phyloP scores from a whole-genome alignment of 352 stramenopile genomes.

The Lagenidium giganteum region DNA sequence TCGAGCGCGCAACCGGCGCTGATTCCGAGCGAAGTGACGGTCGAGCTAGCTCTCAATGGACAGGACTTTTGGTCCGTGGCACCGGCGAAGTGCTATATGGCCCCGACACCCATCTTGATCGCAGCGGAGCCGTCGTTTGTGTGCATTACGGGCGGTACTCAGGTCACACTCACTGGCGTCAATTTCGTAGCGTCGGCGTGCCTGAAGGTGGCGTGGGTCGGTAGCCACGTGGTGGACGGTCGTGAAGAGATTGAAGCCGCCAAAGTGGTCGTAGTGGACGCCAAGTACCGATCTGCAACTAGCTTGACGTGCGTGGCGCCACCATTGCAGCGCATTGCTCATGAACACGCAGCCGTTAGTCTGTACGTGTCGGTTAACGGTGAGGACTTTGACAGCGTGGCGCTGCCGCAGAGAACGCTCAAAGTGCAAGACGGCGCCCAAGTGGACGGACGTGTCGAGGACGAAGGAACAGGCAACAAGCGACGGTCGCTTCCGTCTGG shows the following conservation, averaged over 20 bases:
- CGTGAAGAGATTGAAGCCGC: conserved; percentile 4
- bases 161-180: conserved; percentile 33
- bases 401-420: conserved; percentile 23
- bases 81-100: conserved; percentile 27
- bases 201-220: too few species aligned
- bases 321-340: conserved; percentile 19
- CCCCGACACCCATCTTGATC: conserved; percentile 28
- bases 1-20: conserved; percentile 18
- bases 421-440: conserved; percentile 8
- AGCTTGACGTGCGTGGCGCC: conserved; percentile 38
- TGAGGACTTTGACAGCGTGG: conserved; percentile 58
- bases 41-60: conserved; percentile 58
- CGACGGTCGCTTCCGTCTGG: too few species aligned
- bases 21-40: conserved; percentile 41
- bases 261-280: conserved; percentile 37
- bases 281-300: conserved; percentile 42
- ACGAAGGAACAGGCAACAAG: not conserved
- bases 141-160: conserved; percentile 29
- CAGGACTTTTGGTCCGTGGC: conserved; percentile 58
- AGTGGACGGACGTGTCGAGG: conserved; percentile 4
- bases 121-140: conserved; percentile 36
- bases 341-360: conserved; percentile 14
- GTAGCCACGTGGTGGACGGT: too few species aligned
- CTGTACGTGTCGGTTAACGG: conserved; percentile 55
- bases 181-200: conserved; percentile 62